Evolutionary conservation across 2,329 filamentous ascomycete genomes (phyloP), one percentile per base, ranked within the genome.

Genomic region (Penicillium polonicum): DNA sequence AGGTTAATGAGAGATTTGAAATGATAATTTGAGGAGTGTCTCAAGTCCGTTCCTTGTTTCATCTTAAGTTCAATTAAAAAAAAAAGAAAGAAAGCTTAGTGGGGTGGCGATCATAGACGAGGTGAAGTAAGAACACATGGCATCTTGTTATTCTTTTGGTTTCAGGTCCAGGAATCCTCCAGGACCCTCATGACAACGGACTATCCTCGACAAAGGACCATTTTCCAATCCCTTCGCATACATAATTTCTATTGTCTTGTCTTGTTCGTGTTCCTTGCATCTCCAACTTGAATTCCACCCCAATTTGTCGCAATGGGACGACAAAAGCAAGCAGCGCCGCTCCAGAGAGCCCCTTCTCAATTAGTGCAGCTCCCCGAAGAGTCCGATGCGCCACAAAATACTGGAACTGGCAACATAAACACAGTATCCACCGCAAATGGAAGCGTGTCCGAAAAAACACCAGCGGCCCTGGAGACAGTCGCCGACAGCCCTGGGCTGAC

Each of bases 321-420:
- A 68, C 83, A 82, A 55, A 91, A 92, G 76, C 87, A 90, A 75
- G 78, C 83, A 39, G 79, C 78, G 48, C 86, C 89, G 10, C 75
- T 88, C 57, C 83, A 85, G 72, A 85, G 88, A 70, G 83, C 85
- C 64, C 78, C 84, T 2, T 90, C 86, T 27, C 86, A 90, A 69
- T 85, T 85, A 70, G 83, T 86, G 72, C 72, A 74, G 55, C 68
- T 65, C 48, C 65, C 68, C 67, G 67, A 76, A 50, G 62, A 70
- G 36, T 64, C 73, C 43, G 65, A 72, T 21, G 58, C 63, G n/a
- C 60, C 59, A 31, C 60, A 55, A 23, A 65, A 70, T 36, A 60
- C 70, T 25, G 41, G 58, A 35, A 78, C 78, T 68, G 74, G 72
- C 50, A 55, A 66, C 64, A 59, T 60, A 52, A 57, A 60, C 33